These are phyloP conservation scores for Oryza meridionalis DNA, from an alignment of 176 grass and related monocot genomes.

Conservation along the genomic window DNA sequence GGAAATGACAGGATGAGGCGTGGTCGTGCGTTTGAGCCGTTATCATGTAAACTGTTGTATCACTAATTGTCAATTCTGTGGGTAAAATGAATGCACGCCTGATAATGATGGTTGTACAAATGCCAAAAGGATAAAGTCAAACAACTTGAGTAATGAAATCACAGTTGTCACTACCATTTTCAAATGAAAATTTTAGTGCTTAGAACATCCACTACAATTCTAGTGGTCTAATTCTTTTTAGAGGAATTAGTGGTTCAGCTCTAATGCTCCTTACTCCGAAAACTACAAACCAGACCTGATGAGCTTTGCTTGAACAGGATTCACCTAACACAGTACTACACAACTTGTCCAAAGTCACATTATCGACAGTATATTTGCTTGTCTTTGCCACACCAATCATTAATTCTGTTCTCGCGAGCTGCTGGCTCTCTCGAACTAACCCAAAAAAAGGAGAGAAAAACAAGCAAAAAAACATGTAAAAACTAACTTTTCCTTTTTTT, in stretches of 20 bases:
- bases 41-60: conserved; percentile 42
- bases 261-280: not conserved
- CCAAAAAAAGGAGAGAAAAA: not conserved
- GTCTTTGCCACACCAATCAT: not conserved
- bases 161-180: not conserved
- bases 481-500: not conserved
- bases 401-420: not conserved
- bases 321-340: not conserved
- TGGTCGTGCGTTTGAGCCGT: not conserved
- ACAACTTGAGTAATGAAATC: not conserved
- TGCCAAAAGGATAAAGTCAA: not conserved
- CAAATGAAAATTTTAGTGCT: not conserved
- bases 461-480: not conserved
- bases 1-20: not conserved
- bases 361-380: not conserved
- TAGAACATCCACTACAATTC: not conserved
- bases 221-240: not conserved
- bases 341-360: not conserved
- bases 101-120: not conserved
- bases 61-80: conserved; percentile 12
- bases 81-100: conserved; percentile 52
- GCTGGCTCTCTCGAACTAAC: conserved; percentile 7
- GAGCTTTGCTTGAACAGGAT: not conserved
- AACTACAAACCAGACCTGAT: not conserved
- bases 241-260: not conserved